A percentile compares a stretch with the other conserved stretches of the same genome.
These are phyloP conservation scores for Daldinia grandis DNA, from an alignment of 495 filamentous ascomycete species.

Conservation along the genomic window DNA sequence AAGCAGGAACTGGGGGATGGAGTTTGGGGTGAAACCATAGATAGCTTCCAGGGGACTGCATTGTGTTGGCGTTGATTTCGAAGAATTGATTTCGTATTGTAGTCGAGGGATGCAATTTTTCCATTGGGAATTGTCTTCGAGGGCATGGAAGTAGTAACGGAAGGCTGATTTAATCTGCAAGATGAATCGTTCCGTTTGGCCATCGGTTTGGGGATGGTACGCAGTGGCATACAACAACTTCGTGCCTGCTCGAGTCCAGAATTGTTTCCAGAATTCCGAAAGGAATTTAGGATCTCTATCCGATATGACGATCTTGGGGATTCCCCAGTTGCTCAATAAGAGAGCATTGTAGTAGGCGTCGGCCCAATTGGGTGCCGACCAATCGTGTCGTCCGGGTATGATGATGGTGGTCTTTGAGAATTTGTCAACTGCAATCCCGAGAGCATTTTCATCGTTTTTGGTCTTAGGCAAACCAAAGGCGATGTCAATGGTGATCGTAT, in stretches of 20 bases:
- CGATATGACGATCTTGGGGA: background rate
- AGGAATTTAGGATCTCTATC: conserved; percentile 2
- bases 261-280: background rate
- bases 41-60: too few species aligned
- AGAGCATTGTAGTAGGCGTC: background rate
- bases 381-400: background rate
- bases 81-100: background rate
- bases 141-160: too few species aligned
- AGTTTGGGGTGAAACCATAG: background rate
- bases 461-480: too few species aligned
- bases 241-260: too few species aligned
- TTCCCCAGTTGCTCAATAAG: background rate
- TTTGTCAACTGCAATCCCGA: background rate
- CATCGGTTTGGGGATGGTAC: background rate
- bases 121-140: background rate
- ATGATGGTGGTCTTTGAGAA: background rate
- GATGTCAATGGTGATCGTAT: too few species aligned
- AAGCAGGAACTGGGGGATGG: too few species aligned
- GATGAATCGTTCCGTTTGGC: background rate
- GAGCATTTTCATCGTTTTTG: background rate
- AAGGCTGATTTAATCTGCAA: too few species aligned
- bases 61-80: background rate
- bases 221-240: too few species aligned
- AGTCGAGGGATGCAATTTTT: background rate
- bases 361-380: background rate